Base-by-base conservation (phyloP, 2,329 filamentous ascomycete genomes). In the Blastomyces silverae region DNA sequence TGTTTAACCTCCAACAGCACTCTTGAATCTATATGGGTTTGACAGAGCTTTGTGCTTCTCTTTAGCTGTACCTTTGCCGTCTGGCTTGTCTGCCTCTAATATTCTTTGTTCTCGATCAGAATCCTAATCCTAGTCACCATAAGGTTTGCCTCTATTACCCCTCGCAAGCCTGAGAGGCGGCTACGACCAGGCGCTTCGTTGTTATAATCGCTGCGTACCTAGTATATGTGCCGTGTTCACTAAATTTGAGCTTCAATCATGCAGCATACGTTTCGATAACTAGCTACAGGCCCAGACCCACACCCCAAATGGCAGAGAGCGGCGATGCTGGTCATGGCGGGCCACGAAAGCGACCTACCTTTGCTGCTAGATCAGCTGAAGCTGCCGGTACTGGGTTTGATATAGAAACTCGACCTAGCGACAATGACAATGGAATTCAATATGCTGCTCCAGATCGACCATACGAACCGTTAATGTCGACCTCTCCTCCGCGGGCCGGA, bases 371-470 rank as follows among this genome's bases (percentile, higher is more conserved):
- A 64, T 74, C 75, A 10, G 71, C 76, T 48, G 67, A 73, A 67
- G 76, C 76, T 70, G 76, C 78, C 72, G 73, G 69, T 42, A 70
- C 72, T 22, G 72, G 75, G 62, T 67, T 78, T 39, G 76, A 70
- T 56, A 74, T 75, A 42, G 73, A 68, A 61, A 75, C 76, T 34
- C 70, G 70, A 15, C 61, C 61, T 20, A 53, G 66, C 59, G 62
- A 68, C 44, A 69, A 69, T 34, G 66, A 69, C 31, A 66, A 71
- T 4, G 67, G 68, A 25, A 70, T 72, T 44, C 70, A 69, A 37
- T 67, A 66, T n/a, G 10, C 31, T 13, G 6, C 31, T 42, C 50
- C 60, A 52, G 60, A 55, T 52, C 46, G 50, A 25, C 60, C 60
- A 53, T 65, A 53, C n/a, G 39, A 22, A 52, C 66, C 72, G 15